These are phyloP conservation scores for Erythrobasidium hasegawianum DNA, from an alignment of 1,284 basidiomycete genomes.

Conservation along the genomic window DNA sequence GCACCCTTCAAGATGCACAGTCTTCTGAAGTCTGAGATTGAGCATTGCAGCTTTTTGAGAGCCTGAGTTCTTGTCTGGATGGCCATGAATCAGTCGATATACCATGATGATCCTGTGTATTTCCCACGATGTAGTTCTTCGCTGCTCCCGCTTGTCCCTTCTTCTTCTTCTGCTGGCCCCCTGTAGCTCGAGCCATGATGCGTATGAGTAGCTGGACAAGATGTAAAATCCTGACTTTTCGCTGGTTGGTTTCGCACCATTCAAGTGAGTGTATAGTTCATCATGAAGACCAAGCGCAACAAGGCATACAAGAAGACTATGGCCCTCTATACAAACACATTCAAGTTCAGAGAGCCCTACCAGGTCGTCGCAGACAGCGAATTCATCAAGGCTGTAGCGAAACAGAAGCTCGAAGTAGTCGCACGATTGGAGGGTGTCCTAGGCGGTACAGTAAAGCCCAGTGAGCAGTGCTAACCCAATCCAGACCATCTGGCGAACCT, in stretches of 20 bases:
- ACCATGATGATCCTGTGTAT: not conserved
- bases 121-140: constrained; percentile 71
- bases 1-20: constrained; percentile 96
- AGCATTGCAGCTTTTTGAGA: constrained; percentile 73
- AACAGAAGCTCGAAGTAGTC: constrained; percentile 66
- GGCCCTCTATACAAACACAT: constrained; percentile 74
- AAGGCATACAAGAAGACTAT: constrained; percentile 90
- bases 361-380: constrained; percentile 77
- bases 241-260: not conserved
- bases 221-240: not conserved
- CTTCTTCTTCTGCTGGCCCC: constrained; percentile 42
- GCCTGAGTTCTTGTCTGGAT: constrained; percentile 70
- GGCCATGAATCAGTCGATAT: not conserved
- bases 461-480: constrained; percentile 55
- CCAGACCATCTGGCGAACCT: not conserved
- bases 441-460: constrained; percentile 80
- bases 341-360: constrained; percentile 79
- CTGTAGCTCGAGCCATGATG: constrained; percentile 28
- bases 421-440: constrained; percentile 70
- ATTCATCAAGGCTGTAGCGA: constrained; percentile 67
- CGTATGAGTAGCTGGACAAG: not conserved
- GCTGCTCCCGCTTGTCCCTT: constrained; percentile 56
- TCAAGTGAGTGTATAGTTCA: constrained; percentile 1
- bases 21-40: constrained; percentile 92
- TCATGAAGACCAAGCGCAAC: constrained; percentile 86